Evolutionary conservation across 306 rosid species (phyloP), one percentile per base, ranked within the genome.

Genomic region (Malus fusca): DNA sequence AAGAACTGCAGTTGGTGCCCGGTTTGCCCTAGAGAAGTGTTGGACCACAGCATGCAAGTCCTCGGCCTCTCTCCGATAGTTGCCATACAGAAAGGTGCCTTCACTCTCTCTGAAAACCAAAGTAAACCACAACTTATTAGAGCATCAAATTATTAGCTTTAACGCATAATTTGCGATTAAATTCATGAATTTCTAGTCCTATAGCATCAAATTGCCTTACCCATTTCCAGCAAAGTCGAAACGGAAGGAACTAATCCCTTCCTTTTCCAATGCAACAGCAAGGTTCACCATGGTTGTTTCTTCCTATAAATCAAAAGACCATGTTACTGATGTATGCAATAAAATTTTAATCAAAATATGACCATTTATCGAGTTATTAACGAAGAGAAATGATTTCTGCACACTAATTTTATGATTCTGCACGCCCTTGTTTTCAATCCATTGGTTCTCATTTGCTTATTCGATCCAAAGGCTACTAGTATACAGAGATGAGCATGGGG

Each of bases 171-270:
- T 40, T 40, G 11, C 43, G 11, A 40, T 40, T 40, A 40, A 40
- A 66, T 22, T 46, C 55, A 35, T 44, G 64, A 79, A 8, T 19
- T 4, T 68, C 37, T 40, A 40, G 46, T 31, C 67, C 62, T 68
- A 42, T 42, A 71, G 26, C 18, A 74, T 65, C 75, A 69, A n/a
- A 71, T 40, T 40, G 33, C 68, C 55, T 72, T 84, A 87, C 97
- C 97, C 97, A 74, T 91, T 91, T 81, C 96, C 96, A 60, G 89
- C 61, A 56, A 87, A 91, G 87, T 91, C 96, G 31, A 91, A 88
- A 58, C 90, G 90, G 77, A 91, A 89, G 81, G 89, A 81, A 78
- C 89, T 87, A 59, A 89, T 83, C 81, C 87, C 88, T 56, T 76
- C 88, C 17, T 82, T 81, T 69, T 85, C 88, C 73, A 93, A 81